Evolutionary conservation across 306 rosid genomes (phyloP).

Genomic region (Malus sieversii): DNA sequence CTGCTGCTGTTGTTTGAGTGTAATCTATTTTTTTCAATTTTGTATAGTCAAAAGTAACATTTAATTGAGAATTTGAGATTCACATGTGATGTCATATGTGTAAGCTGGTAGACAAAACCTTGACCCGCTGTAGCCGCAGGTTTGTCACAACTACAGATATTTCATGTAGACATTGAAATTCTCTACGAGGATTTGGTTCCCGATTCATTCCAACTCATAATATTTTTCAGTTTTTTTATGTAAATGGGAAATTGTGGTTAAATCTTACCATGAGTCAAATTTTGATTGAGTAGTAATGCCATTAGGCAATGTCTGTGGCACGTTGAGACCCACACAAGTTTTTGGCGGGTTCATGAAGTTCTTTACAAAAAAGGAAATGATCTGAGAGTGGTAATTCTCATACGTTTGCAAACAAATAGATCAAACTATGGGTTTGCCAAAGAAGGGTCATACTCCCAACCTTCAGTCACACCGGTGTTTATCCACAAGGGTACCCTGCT

Average conservation of each 20-base stretch:
- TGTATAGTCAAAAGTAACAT: neutral
- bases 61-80: neutral
- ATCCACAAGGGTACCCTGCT: constrained; percentile 10
- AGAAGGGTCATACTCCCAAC: no score
- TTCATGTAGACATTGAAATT: neutral
- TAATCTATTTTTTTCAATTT: neutral
- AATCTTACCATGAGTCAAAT: no score
- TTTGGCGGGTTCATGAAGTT: no score
- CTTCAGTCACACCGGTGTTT: neutral
- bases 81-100: neutral
- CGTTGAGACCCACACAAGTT: no score
- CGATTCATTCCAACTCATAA: neutral
- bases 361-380: no score
- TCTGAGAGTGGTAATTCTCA: no score
- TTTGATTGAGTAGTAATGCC: no score
- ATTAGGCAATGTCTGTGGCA: no score
- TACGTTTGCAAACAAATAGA: no score
- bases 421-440: no score
- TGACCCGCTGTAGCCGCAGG: neutral
- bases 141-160: neutral
- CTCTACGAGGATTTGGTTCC: neutral
- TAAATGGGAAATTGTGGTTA: no score
- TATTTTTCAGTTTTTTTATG: no score
- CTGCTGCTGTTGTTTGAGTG: neutral
- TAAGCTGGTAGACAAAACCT: neutral